These are phyloP conservation scores for Geranomyces variabilis DNA, from an alignment of 192 early-diverging fungal species.

Conservation along the genomic window DNA sequence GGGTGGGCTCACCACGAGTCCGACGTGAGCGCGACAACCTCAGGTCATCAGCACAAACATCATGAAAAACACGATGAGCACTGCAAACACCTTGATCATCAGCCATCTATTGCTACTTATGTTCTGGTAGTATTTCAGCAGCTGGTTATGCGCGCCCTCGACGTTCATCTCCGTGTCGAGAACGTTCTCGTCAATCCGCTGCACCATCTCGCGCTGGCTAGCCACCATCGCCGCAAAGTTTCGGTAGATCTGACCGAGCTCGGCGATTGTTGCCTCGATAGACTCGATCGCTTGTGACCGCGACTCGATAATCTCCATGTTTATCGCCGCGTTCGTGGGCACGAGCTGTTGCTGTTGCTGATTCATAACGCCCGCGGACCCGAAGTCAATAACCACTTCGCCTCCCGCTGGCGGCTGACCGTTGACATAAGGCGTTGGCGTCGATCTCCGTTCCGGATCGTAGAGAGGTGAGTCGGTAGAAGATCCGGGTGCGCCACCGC, in stretches of 20 bases:
- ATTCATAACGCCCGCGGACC: slow-evolving; percentile 8
- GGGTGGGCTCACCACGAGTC: no score
- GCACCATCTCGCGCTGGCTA: slow-evolving; percentile 84
- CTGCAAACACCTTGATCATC: slow-evolving; percentile 92
- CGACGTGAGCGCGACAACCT: neutral
- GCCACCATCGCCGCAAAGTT: slow-evolving; percentile 85
- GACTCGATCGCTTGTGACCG: slow-evolving; percentile 90
- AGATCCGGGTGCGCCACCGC: neutral
- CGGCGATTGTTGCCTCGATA: slow-evolving; percentile 96
- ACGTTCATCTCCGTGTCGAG: slow-evolving; percentile 92
- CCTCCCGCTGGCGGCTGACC: slow-evolving; percentile 18
- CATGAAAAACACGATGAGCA: slow-evolving; percentile 85
- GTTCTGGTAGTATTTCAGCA: slow-evolving; percentile 89
- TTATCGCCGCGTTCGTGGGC: slow-evolving; percentile 48
- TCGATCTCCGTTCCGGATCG: slow-evolving; percentile 51
- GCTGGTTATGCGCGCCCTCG: slow-evolving; percentile 82
- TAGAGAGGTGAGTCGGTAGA: slow-evolving; percentile 57
- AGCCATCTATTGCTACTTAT: slow-evolving; percentile 94
- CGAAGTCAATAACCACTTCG: slow-evolving; percentile 53
- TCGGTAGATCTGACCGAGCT: slow-evolving; percentile 88
- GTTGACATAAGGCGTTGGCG: slow-evolving; percentile 13
- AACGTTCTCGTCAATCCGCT: slow-evolving; percentile 93
- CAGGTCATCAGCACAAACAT: slow-evolving; percentile 63
- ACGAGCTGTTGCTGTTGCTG: slow-evolving; percentile 46
- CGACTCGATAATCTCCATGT: slow-evolving; percentile 84